Base-by-base conservation (phyloP, 2,329 filamentous ascomycete species). In the Fusarium sp. region DNA sequence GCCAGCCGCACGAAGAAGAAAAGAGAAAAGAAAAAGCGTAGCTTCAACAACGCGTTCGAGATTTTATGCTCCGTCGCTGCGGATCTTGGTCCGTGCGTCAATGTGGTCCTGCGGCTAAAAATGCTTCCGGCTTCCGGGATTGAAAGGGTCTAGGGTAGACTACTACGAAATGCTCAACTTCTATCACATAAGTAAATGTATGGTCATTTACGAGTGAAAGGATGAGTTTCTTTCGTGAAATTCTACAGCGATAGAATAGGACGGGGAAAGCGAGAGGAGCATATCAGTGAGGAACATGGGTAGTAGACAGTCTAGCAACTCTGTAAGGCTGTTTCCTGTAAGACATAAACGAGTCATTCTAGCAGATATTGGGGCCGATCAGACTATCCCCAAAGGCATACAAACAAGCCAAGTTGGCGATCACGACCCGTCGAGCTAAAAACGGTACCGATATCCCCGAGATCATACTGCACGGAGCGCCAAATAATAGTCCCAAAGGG, bases 1-100 rank as follows among this genome's bases (percentile, higher is more conserved):
- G 89, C 89, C 90, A 84, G 91, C 92, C 91, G 91, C 92, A 94
- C 91, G 85, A 93, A 87, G 89, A 87, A 86, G 83, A 83, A 85
- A 88, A 88, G 83, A 78, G 81, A 77, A 82, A 82, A 83, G 80
- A 81, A 78, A 81, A 76, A 78, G 77, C 69, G 53, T 1, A 43
- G 72, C 74, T 78, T 73, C n/a, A 22, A 22, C 25, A 46, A 30
- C 51, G 61, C 51, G 59, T 53, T 64, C 47, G 68, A 71, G 68
- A 72, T 67, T 79, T 81, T 81, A 79, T 77, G 53, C 24, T 34
- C 56, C 22, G 34, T 56, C 32, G 54, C 11, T 22, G 22, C 27
- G 22, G 29, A 3, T 8, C 22, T 16, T 66, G 63, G 63, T 66
- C 63, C 40, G 63, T 66, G 63, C 63, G 14, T n/a, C 2, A 4